A percentile compares a stretch with the other conserved stretches of the same genome.
Evolutionary conservation across 2,329 filamentous ascomycete species (phyloP).

Genomic region (Fusarium torreyae): DNA sequence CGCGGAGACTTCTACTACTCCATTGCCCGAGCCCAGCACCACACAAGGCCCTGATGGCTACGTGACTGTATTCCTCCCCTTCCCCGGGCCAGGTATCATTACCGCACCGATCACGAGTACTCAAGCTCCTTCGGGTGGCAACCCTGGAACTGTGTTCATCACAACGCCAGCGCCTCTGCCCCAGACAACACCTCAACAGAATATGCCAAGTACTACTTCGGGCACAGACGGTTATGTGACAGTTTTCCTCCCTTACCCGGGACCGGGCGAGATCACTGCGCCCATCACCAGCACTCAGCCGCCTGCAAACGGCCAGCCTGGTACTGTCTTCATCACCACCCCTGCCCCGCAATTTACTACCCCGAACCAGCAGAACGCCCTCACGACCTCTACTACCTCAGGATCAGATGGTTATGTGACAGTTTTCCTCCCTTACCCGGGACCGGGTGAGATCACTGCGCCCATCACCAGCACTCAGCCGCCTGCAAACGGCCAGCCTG

Average conservation of each 20-base stretch:
- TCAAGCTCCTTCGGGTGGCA: conserved; percentile 26
- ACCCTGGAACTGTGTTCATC: conserved; percentile 26
- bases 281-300: conserved; percentile 30
- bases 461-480: conserved; percentile 33
- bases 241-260: conserved; percentile 30
- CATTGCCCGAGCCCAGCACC: conserved; percentile 4
- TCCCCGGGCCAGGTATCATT: conserved; percentile 24
- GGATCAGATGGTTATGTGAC: conserved; percentile 17
- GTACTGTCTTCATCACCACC: conserved; percentile 34
- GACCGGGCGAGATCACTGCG: conserved; percentile 25
- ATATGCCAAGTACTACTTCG: conserved; percentile 14
- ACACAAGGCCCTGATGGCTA: conserved; percentile 18
- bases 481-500: not conserved
- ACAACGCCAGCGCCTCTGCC: conserved; percentile 19
- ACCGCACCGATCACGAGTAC: conserved; percentile 17
- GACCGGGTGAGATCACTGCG: conserved; percentile 30
- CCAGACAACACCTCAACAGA: conserved; percentile 8
- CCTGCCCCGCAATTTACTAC: conserved; percentile 7
- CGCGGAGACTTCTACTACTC: not conserved
- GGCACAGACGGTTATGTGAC: conserved; percentile 27
- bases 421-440: conserved; percentile 28
- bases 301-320: conserved; percentile 29
- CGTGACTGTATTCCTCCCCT: conserved; percentile 19
- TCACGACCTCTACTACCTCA: not conserved
- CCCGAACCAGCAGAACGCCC: not conserved